Evolutionary conservation across 108 stramenopile genomes (phyloP).

Genomic region (Poteriospumella lacustris): DNA sequence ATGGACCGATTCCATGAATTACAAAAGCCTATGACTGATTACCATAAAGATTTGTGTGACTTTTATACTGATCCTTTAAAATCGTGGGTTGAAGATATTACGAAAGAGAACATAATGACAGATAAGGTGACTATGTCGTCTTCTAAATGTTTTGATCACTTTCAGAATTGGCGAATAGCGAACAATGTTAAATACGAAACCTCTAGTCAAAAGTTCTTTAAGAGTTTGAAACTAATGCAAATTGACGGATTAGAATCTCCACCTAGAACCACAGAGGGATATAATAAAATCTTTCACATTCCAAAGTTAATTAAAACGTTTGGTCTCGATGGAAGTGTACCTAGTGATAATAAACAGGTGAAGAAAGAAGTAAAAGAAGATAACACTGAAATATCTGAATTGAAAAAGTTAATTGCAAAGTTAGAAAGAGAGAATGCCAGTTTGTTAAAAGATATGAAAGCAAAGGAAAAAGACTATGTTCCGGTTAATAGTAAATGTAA

Average conservation of each 20-base stretch:
- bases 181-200: not conserved
- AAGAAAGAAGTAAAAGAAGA: too few relatives aligned
- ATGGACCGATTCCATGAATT: not conserved
- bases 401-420: not conserved
- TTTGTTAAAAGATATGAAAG: not conserved
- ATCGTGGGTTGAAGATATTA: not conserved
- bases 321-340: too few relatives aligned
- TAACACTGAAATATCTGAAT: not conserved
- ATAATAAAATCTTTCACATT: too few relatives aligned
- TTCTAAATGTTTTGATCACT: not conserved
- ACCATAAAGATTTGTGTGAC: too few relatives aligned
- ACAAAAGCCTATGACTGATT: not conserved
- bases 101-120: not conserved
- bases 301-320: too few relatives aligned
- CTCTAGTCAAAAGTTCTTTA: not conserved
- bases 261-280: too few relatives aligned
- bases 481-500: not conserved
- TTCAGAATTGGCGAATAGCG: not conserved
- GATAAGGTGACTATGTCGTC: not conserved
- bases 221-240: too few relatives aligned
- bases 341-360: too few relatives aligned
- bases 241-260: too few relatives aligned
- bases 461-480: not conserved
- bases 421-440: not conserved
- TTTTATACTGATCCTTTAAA: too few relatives aligned